Conservation (phyloP, 768 basidiomycete genomes). For the Melanogaster broomeanus region DNA sequence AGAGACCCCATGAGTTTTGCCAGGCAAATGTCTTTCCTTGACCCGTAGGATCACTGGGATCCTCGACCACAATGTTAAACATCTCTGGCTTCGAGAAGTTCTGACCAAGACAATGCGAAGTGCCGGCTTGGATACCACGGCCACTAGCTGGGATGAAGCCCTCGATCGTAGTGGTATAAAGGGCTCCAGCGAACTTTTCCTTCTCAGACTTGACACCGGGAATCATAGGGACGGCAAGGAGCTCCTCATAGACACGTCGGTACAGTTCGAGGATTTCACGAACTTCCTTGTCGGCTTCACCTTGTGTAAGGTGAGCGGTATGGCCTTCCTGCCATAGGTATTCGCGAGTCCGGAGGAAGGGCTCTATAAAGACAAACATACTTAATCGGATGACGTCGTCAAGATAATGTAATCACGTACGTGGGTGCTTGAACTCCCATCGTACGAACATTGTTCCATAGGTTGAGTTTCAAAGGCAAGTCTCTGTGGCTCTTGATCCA, state of each 20-base stretch:
- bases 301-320: slow-evolving; percentile 88
- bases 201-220: slow-evolving; percentile 98
- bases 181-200: slow-evolving; percentile 97
- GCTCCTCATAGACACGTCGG: slow-evolving; percentile 92
- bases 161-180: slow-evolving; percentile 98
- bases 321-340: slow-evolving; percentile 99
- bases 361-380: slow-evolving; percentile 53
- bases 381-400: background rate
- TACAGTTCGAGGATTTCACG: slow-evolving; percentile 94
- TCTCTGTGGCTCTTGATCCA: slow-evolving; percentile 99
- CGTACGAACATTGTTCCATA: slow-evolving; percentile 99
- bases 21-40: slow-evolving; percentile 81
- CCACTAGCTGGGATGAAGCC: slow-evolving; percentile 98
- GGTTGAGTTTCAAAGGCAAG: slow-evolving; percentile 94
- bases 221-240: slow-evolving; percentile 96
- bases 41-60: slow-evolving; percentile 73
- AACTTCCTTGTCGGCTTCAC: slow-evolving; percentile 91
- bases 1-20: slow-evolving; percentile 99
- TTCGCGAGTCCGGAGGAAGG: slow-evolving; percentile 98
- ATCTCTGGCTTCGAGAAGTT: slow-evolving; percentile 96
- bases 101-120: slow-evolving; percentile 96
- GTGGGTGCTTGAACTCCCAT: slow-evolving; percentile 99
- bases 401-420: slow-evolving; percentile 44
- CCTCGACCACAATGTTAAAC: slow-evolving; percentile 98
- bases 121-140: slow-evolving; percentile 96